phyloP scores from a whole-genome alignment of 2,329 filamentous ascomycete genomes.

The Colletotrichum euphorbiae region DNA sequence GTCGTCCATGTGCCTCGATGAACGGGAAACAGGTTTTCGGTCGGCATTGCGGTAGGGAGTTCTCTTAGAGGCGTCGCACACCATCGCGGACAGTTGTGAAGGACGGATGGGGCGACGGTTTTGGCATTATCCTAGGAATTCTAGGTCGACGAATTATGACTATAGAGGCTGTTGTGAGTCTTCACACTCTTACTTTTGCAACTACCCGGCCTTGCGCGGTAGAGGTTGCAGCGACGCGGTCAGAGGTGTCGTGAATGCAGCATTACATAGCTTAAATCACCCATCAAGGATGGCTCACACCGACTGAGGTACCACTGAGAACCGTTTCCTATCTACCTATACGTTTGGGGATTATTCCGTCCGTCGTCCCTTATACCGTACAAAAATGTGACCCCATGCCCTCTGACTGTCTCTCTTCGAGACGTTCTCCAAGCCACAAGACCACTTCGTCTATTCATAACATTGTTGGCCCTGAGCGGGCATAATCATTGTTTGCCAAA shows the following conservation, averaged over 20 bases:
- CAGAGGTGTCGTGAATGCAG: too few relatives aligned
- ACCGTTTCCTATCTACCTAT: constrained; percentile 25
- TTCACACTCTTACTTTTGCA: too few relatives aligned
- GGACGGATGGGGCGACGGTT: background rate
- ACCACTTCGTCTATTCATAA: constrained; percentile 19
- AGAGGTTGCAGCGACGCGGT: too few relatives aligned
- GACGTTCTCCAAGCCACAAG: constrained; percentile 32
- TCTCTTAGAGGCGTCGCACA: background rate
- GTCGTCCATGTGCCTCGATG: too few relatives aligned
- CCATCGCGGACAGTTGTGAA: background rate
- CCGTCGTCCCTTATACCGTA: constrained; percentile 29
- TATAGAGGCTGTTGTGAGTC: too few relatives aligned
- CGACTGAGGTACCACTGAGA: background rate
- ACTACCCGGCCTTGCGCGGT: too few relatives aligned
- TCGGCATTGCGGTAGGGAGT: background rate
- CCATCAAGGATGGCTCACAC: too few relatives aligned
- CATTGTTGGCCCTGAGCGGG: constrained; percentile 10
- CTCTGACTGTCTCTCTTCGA: constrained; percentile 11
- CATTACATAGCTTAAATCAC: too few relatives aligned
- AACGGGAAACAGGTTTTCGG: background rate
- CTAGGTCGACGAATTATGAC: background rate
- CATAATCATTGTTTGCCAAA: constrained; percentile 1
- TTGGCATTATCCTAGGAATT: background rate
- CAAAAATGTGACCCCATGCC: constrained; percentile 29
- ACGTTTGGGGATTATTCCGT: constrained; percentile 26